Base-by-base conservation (phyloP, 1,284 basidiomycete genomes). In the Cutaneotrichosporon mucoides region DNA sequence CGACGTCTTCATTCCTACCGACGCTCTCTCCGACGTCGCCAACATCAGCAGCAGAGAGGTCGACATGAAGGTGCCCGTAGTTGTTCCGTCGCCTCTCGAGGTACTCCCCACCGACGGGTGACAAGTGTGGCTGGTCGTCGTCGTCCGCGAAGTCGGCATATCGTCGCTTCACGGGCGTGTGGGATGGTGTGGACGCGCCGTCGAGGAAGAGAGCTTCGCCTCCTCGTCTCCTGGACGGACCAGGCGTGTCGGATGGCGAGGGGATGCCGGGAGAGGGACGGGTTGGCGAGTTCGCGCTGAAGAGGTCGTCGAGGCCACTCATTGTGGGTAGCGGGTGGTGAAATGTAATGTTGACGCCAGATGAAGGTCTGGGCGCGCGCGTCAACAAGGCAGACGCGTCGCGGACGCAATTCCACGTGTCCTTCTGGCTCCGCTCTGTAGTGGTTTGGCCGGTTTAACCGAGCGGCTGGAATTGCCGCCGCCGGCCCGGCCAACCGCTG, bases 241-340 rank as follows among this genome's bases (percentile, higher is more conserved):
- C 7, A 11, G 41, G 36, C 10, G 53, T 46, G 15, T 61, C 48
- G 7, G 62, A 61, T n/a, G 66, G 59, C 6, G 70, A 68, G 8
- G 70, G 24, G 24, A 24, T 24, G 24, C 10, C 11, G 3, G 15
- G 34, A 3, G 43, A 54, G 33, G 60, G 44, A 5, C 60, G 62
- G 15, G 66, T 57, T 8, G 70, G 70, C 8, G 70, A 74, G 51
- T 69, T 51, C 47, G 43, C 42, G 12, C 38, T 63, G 67, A 74
- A 74, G 2, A 74, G 65, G 60, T 70, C 61, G 5, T 53, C 51
- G 36, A 63, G 58, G 33, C 38, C 40, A 6, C 50, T 13, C 56
- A 57, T 59, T 4, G 37, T 48, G 45, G 33, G 10, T 36, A 9
- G 40, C 15, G 38, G 33, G 44, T 24, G 24, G 24, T 24, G 24